Evolutionary conservation across 345 rosid genomes (phyloP).

Genomic region (Populus euphratica): DNA sequence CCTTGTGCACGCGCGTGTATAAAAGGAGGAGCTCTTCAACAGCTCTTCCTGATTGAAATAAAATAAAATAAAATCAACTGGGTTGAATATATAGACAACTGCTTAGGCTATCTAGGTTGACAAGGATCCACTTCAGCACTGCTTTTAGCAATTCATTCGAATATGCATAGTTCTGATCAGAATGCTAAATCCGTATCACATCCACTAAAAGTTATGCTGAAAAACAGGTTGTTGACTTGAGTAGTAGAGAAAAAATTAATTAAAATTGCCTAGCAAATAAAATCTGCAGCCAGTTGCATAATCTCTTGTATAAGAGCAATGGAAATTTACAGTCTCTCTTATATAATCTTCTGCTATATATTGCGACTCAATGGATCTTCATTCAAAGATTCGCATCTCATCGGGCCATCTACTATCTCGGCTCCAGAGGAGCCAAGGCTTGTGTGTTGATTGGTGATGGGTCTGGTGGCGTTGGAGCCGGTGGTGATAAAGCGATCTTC

Average conservation of each 20-base stretch:
- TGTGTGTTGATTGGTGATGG: constrained; percentile 40
- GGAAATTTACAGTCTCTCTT: constrained; percentile 10
- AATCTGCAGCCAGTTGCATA: neutral
- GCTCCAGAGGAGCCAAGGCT: constrained; percentile 44
- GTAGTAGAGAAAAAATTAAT: neutral
- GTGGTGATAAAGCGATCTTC: constrained; percentile 33
- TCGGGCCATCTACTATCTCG: constrained; percentile 35
- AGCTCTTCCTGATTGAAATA: too few species aligned
- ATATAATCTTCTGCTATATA: neutral
- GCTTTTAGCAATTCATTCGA: neutral
- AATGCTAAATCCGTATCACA: neutral
- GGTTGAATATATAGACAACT: neutral
- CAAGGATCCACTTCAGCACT: neutral
- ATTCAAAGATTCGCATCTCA: constrained; percentile 8
- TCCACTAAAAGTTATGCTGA: neutral
- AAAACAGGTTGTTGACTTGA: constrained; percentile 15
- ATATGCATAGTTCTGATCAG: neutral
- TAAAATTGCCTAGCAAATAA: neutral
- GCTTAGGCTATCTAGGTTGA: neutral
- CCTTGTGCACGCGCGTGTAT: too few species aligned
- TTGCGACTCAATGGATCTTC: constrained; percentile 14
- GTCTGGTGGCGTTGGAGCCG: constrained; percentile 37
- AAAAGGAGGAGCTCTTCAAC: too few species aligned
- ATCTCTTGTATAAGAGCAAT: constrained; percentile 2
- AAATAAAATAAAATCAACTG: too few species aligned